Base-by-base conservation (phyloP, 306 rosid species). In the Citrullus colocynthis region DNA sequence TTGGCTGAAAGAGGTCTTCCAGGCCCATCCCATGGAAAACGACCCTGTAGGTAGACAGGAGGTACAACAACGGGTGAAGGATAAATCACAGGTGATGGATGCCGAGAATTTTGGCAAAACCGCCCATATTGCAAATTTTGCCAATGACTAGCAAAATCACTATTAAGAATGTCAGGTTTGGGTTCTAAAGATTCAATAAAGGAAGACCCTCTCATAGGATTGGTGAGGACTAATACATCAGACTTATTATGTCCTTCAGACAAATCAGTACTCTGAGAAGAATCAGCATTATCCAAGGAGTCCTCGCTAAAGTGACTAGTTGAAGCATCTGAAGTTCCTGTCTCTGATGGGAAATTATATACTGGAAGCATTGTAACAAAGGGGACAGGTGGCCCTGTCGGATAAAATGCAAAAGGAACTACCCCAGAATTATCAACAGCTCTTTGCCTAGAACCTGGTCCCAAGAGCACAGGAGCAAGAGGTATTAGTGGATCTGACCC, bases 371-470 rank as follows among this genome's bases (percentile, higher is more conserved):
- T 89, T 45, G 95, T 81, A 74, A 96, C 84, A 82, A 93, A 86
- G 54, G 99, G 99, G 67, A 96, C 93, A 0, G 98, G 99, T n/a
- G 99, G 99, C 28, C 99, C 99, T 1, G 99, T 88, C 56, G 94
- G 90, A 89, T 91, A 96, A 83, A 96, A 96, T 49, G 93, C 76
- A 82, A 80, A 84, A 57, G 93, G 89, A 84, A 80, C 79, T 78
- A 75, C 84, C 54, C 92, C 93, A 65, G 97, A 85, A 79, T 82
- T 84, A 84, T 89, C 96, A 8, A 14, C 20, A 67, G 86, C 80
- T 87, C 92, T 88, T 85, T 91, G 98, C 63, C 83, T 89, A 41
- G 98, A 88, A 63, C 91, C 87, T 57, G 88, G 87, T 66, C 92
- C 96, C 79, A 92, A 76, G 77, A 93, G 81, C 87, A 91, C 74